phyloP scores from a whole-genome alignment of 1,284 basidiomycete species.

The Heterobasidion annosum region DNA sequence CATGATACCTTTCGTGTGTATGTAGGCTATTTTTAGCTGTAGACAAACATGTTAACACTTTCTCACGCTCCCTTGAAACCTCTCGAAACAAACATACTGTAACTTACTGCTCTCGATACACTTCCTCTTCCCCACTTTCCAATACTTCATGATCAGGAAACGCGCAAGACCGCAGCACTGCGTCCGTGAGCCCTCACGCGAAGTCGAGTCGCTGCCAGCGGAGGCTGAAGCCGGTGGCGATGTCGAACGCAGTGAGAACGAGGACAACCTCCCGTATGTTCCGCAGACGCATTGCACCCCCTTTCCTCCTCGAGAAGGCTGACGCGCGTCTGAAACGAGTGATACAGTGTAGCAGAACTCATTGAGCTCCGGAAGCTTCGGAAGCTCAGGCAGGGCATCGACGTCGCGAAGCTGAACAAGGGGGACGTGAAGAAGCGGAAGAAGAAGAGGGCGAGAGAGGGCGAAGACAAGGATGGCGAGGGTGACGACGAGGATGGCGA shows the following conservation, averaged over 20 bases:
- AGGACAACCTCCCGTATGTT: conserved; percentile 42
- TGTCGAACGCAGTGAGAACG: conserved; percentile 17
- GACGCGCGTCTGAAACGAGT: conserved; percentile 8
- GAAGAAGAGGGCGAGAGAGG: conserved; percentile 38
- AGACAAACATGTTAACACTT: too few relatives aligned
- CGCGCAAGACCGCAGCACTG: conserved; percentile 49
- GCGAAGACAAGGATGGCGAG: conserved; percentile 30
- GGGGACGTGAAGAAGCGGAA: conserved; percentile 74
- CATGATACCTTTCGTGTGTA: too few relatives aligned
- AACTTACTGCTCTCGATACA: not conserved
- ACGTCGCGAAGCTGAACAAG: conserved; percentile 74
- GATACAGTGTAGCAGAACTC: conserved; percentile 66
- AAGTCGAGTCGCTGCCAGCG: conserved; percentile 23
- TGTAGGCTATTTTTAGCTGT: too few relatives aligned
- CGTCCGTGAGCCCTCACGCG: conserved; percentile 34
- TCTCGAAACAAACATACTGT: not conserved
- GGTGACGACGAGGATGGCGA: conserved; percentile 39
- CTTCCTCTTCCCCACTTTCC: not conserved
- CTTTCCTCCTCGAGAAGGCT: not conserved
- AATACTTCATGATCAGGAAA: conserved; percentile 48
- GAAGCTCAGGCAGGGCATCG: conserved; percentile 76
- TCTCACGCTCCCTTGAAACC: too few relatives aligned
- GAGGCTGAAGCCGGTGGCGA: conserved; percentile 24
- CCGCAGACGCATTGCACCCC: not conserved
- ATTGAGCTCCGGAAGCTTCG: conserved; percentile 78